Evolutionary conservation across 345 rosid species (phyloP), one percentile per base, ranked within the genome.

Genomic region (Sonneratia alba): DNA sequence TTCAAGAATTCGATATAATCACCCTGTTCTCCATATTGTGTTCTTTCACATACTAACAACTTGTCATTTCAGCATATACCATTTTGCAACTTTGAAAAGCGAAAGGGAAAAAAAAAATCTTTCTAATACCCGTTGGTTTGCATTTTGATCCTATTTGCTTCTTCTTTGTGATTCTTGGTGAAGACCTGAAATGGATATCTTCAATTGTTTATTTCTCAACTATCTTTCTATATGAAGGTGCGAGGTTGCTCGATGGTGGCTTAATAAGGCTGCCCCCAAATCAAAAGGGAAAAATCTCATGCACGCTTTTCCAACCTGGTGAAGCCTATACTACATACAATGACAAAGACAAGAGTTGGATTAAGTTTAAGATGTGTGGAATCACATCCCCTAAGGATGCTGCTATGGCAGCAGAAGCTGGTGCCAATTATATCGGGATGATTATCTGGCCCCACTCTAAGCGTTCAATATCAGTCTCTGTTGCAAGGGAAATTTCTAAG

Each of bases 331-430:
- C 18, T 19, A 38, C 24, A 67, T 59, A 66, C 69, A 81, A 71
- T 67, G 77, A 73, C 21, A 53, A 71, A 74, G 78, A 71, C 75
- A 83, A 81, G 68, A 70, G 55, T 16, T 24, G 45, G 75, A 81
- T 90, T 78, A 77, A 86, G 75, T 89, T 92, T 74, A 87, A 92
- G 86, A 92, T 92, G 91, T 89, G 97, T 24, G 97, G 98, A 69
- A 81, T 92, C 43, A 87, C 97, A 68, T 89, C 97, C 36, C 89
- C 90, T 3, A 72, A 69, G 79, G 97, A 92, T 78, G 97, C 97
- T 40, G 88, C 85, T 27, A 75, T 86, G 77, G 98, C 97, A 9
- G 97, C 90, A 71, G 98, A 92, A 85, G 91, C 95, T 65, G 97
- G 96, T 55, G 97, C 97, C 40, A 72, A 87, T 80, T 83, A 85